These are phyloP conservation scores for Colletotrichum spinosum DNA, from an alignment of 2,329 filamentous ascomycete species.

Conservation along the genomic window DNA sequence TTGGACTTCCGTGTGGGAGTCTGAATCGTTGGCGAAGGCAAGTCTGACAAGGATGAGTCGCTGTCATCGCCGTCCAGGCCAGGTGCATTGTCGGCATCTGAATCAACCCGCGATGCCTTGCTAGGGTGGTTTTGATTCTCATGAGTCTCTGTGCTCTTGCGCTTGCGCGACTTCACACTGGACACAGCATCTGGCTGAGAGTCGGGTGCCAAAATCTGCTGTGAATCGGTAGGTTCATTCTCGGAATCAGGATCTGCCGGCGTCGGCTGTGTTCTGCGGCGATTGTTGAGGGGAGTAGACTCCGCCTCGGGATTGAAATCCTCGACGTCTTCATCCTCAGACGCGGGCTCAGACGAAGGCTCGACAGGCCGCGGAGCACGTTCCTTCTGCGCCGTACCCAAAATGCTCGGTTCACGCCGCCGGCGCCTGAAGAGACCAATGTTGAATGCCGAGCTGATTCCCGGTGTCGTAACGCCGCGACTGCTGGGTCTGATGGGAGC, in stretches of 20 bases:
- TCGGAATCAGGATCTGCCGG: slow-evolving; percentile 40
- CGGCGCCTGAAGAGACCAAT: slow-evolving; percentile 69
- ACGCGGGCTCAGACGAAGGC: slow-evolving; percentile 36
- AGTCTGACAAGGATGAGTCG: slow-evolving; percentile 51
- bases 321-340: slow-evolving; percentile 45
- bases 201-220: slow-evolving; percentile 42
- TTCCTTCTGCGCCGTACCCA: slow-evolving; percentile 63
- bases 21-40: slow-evolving; percentile 49
- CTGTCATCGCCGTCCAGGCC: slow-evolving; percentile 38
- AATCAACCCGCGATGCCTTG: slow-evolving; percentile 48
- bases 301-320: slow-evolving; percentile 72
- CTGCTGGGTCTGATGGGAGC: slow-evolving; percentile 66
- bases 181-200: slow-evolving; percentile 43
- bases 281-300: slow-evolving; percentile 71
- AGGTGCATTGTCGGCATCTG: slow-evolving; percentile 39
- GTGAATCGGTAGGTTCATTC: slow-evolving; percentile 31
- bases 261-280: slow-evolving; percentile 53
- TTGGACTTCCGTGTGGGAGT: slow-evolving; percentile 41
- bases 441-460: slow-evolving; percentile 63
- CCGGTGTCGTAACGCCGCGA: slow-evolving; percentile 59
- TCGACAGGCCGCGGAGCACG: slow-evolving; percentile 40
- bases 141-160: slow-evolving; percentile 64
- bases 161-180: slow-evolving; percentile 60
- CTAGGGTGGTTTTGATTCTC: slow-evolving; percentile 51
- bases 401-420: slow-evolving; percentile 70